Evolutionary conservation across 2,329 filamentous ascomycete genomes (phyloP).

Genomic region (Cercospora brassicicola): DNA sequence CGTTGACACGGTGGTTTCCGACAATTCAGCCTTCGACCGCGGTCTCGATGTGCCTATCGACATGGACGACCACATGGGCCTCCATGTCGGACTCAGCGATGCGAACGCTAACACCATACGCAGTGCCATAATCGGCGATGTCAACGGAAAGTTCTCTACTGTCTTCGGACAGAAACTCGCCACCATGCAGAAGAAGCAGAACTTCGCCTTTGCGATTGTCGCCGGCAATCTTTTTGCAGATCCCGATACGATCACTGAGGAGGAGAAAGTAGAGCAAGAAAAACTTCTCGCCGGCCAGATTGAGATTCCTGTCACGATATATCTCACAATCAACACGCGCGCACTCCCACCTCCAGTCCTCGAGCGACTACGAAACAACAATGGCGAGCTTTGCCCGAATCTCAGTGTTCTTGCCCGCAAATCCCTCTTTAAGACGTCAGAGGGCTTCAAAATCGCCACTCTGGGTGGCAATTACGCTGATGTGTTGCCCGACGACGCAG

Average conservation of each 20-base stretch:
- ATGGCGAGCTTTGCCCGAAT: constrained; percentile 77
- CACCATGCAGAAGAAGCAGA: constrained; percentile 80
- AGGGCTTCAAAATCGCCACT: constrained; percentile 83
- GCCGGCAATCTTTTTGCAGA: constrained; percentile 77
- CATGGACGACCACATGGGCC: constrained; percentile 8
- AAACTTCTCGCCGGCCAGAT: constrained; percentile 72
- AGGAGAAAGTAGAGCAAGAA: constrained; percentile 46
- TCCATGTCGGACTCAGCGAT: not conserved
- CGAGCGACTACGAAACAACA: constrained; percentile 70
- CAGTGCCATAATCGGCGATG: constrained; percentile 64
- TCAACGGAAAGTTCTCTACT: constrained; percentile 74
- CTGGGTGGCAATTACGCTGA: constrained; percentile 64
- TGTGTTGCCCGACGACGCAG: constrained; percentile 37
- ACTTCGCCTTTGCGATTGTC: constrained; percentile 81
- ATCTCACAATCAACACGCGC: constrained; percentile 78
- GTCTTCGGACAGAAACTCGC: constrained; percentile 74
- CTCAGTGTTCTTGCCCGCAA: constrained; percentile 86
- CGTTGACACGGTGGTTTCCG: constrained; percentile 18
- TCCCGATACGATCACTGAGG: constrained; percentile 45
- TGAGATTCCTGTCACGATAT: constrained; percentile 75
- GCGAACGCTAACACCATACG: not conserved
- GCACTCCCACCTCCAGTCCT: constrained; percentile 71
- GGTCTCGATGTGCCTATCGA: not conserved
- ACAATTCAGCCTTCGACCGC: not conserved
- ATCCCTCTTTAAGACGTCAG: constrained; percentile 82